phyloP scores from a whole-genome alignment of 495 filamentous ascomycete species.

The Pseudoneurospora amorphoporcata region DNA sequence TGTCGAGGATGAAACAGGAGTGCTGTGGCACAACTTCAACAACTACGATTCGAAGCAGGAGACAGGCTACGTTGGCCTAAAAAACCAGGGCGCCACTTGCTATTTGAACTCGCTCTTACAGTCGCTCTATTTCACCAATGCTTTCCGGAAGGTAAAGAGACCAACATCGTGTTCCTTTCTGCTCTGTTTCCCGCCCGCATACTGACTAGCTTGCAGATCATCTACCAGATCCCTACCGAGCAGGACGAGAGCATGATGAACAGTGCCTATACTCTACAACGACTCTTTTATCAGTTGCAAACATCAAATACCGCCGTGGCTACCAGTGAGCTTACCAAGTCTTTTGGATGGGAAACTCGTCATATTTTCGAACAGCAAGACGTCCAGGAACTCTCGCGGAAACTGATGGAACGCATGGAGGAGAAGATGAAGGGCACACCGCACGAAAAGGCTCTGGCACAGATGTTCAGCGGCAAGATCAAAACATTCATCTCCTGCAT shows the following conservation, averaged over 20 bases:
- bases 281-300: constrained; percentile 90
- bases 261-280: constrained; percentile 87
- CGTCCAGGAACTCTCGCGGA: constrained; percentile 91
- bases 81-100: constrained; percentile 96
- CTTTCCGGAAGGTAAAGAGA: constrained; percentile 73
- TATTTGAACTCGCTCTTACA: constrained; percentile 97
- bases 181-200: not conserved
- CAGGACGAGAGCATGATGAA: constrained; percentile 69
- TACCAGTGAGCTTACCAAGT: constrained; percentile 84
- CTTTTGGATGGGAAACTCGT: constrained; percentile 95
- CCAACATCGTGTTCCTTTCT: not conserved
- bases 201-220: constrained; percentile 48
- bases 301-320: constrained; percentile 70
- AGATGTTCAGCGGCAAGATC: constrained; percentile 90
- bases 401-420: constrained; percentile 93
- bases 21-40: constrained; percentile 97
- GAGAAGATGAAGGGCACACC: constrained; percentile 95
- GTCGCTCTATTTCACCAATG: constrained; percentile 94
- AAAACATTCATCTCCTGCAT: constrained; percentile 99
- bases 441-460: constrained; percentile 81
- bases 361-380: constrained; percentile 99
- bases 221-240: constrained; percentile 91
- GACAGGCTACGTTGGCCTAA: constrained; percentile 92
- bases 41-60: constrained; percentile 99
- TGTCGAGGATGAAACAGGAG: constrained; percentile 93